Conservation (phyloP, 371 early-diverging fungal species). For the Cokeromyces recurvatus region DNA sequence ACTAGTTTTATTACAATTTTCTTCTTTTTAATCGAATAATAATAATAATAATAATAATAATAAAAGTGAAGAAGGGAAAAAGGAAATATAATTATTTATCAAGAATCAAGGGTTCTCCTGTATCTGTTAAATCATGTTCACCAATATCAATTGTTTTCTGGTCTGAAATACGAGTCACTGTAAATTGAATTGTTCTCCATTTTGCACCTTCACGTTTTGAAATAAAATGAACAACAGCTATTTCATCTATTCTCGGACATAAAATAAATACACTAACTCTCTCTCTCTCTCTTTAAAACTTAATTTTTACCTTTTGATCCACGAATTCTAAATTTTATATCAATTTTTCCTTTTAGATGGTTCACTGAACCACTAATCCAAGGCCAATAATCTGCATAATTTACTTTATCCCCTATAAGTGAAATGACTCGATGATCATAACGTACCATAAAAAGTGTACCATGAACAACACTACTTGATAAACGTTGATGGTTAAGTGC, state of each 20-base stretch:
- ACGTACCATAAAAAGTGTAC: constrained; percentile 60
- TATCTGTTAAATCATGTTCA: constrained; percentile 29
- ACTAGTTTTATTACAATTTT: constrained; percentile 4
- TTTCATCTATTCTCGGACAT: constrained; percentile 21
- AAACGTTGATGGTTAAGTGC: constrained; percentile 64
- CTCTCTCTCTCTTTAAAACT: constrained; percentile 1
- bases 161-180: constrained; percentile 33
- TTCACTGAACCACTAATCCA: constrained; percentile 69
- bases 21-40: constrained; percentile 1
- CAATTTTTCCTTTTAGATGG: constrained; percentile 62
- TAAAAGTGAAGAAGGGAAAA: no score
- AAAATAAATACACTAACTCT: background rate
- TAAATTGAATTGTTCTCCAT: constrained; percentile 39
- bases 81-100: no score
- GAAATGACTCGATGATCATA: constrained; percentile 52
- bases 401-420: constrained; percentile 54
- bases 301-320: constrained; percentile 55
- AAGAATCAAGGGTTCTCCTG: constrained; percentile 41
- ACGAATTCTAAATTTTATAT: constrained; percentile 54
- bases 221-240: constrained; percentile 39
- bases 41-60: no score
- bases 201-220: constrained; percentile 30
- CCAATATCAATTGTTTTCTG: constrained; percentile 31
- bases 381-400: constrained; percentile 58
- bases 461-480: constrained; percentile 60